Conservation (phyloP, 2,329 filamentous ascomycete genomes). For the Aspergillus sp. region DNA sequence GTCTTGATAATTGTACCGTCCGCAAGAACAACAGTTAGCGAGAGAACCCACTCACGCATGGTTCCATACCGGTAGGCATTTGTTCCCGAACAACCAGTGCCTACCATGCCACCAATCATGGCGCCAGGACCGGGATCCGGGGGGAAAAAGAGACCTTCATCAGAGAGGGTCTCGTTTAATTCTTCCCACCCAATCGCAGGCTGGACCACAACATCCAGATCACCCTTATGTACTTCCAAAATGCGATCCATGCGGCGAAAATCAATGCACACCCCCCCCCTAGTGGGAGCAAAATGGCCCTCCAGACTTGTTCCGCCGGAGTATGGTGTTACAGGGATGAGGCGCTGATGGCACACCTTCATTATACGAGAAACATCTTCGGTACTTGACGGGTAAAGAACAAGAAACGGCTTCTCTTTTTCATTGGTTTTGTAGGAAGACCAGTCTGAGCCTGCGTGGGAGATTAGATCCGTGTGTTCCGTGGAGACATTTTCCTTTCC, state of each 20-base stretch:
- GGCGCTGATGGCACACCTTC: slow-evolving; percentile 78
- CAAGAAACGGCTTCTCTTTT: slow-evolving; percentile 52
- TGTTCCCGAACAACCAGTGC: slow-evolving; percentile 64
- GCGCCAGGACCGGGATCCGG: slow-evolving; percentile 88
- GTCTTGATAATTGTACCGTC: slow-evolving; percentile 91
- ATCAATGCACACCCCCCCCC: slow-evolving; percentile 81
- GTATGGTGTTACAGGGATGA: slow-evolving; percentile 83
- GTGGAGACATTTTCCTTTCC: slow-evolving; percentile 65
- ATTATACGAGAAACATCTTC: slow-evolving; percentile 84
- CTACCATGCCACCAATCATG: slow-evolving; percentile 76
- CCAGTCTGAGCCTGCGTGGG: slow-evolving; percentile 64
- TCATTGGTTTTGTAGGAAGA: slow-evolving; percentile 52
- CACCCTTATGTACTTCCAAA: slow-evolving; percentile 71
- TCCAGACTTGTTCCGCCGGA: slow-evolving; percentile 87
- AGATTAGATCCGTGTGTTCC: slow-evolving; percentile 52
- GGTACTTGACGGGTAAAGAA: slow-evolving; percentile 75
- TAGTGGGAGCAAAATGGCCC: slow-evolving; percentile 81
- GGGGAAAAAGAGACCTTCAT: slow-evolving; percentile 82
- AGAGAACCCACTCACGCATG: slow-evolving; percentile 92
- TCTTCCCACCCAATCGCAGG: slow-evolving; percentile 84
- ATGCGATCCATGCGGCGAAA: slow-evolving; percentile 84
- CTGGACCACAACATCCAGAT: slow-evolving; percentile 74
- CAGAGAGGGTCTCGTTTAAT: slow-evolving; percentile 73
- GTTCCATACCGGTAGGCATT: slow-evolving; percentile 92
- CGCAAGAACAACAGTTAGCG: slow-evolving; percentile 81